Base-by-base conservation (phyloP, 2,329 filamentous ascomycete species). In the Colletotrichum lentis region DNA sequence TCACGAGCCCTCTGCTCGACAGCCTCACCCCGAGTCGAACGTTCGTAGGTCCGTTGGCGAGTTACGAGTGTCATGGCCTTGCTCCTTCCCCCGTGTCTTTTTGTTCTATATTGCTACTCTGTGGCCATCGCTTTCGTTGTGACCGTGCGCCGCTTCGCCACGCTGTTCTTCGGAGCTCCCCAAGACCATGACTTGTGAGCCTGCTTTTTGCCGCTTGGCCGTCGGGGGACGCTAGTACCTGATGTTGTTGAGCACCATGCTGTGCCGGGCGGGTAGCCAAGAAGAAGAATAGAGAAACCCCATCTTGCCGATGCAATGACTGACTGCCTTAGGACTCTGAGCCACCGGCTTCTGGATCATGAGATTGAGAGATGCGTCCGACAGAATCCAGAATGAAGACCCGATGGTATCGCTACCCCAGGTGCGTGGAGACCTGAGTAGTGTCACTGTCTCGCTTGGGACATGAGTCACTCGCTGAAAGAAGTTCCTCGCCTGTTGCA, bases 181-280 rank as follows among this genome's bases (percentile, higher is more conserved):
- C 27, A 24, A 22, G n/a, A 31, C 24, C n/a, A 27, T 22, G 7
- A 10, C 57, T 24, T 47, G 10, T 16, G 11, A 59, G n/a, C 43
- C 27, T 35, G 27, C 27, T 27, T 31, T 58, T 37, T 31, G 20
- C 31, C 20, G 31, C 27, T 24, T 5, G 16, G 12, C 35, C 31
- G 16, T 52, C 11, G 18, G 18, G 16, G 31, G 35, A 31, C 31
- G 46, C 16, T 11, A n/a, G 14, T 59, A 6, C 44, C 35, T 35
- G 56, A 31, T 49, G 35, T 31, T 47, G 1, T 2, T n/a, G n/a
- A 47, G 43, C 43, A 27, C 27, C 37, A 49, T 59, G 27, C 56
- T 59, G 56, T 39, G 43, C 20, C 56, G 31, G 56, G 31, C 43
- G 31, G 56, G 31, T 49, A 39, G 14, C 31, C 56, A 59, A 24